Conservation (phyloP, 768 basidiomycete genomes). For the Naematelia aurantialba region DNA sequence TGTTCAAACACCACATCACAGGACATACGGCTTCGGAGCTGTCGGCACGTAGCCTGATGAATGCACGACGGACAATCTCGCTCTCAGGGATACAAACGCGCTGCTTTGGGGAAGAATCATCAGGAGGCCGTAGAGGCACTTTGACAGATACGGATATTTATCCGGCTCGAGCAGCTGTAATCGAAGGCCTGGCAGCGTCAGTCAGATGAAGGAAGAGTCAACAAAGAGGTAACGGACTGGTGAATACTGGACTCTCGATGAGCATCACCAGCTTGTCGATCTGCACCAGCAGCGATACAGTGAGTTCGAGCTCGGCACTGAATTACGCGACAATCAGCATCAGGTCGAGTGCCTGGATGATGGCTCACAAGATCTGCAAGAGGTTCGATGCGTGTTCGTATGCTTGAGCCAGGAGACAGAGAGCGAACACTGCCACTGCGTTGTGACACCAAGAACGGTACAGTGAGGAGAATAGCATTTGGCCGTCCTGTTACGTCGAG, state of each 20-base stretch:
- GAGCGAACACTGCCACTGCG: slow-evolving; percentile 90
- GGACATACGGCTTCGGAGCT: background rate
- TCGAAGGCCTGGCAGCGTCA: slow-evolving; percentile 54
- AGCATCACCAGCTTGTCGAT: slow-evolving; percentile 97
- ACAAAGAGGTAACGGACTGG: slow-evolving; percentile 59
- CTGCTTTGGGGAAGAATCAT: slow-evolving; percentile 97
- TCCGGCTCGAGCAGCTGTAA: slow-evolving; percentile 95
- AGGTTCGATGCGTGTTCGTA: slow-evolving; percentile 98
- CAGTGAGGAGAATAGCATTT: slow-evolving; percentile 85
- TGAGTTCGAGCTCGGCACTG: slow-evolving; percentile 95
- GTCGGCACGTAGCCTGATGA: slow-evolving; percentile 69
- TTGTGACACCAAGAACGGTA: slow-evolving; percentile 99
- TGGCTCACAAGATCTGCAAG: slow-evolving; percentile 81
- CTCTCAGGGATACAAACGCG: slow-evolving; percentile 89
- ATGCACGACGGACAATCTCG: slow-evolving; percentile 90
- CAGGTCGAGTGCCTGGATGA: background rate
- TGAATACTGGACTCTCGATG: slow-evolving; percentile 97
- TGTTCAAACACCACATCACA: too few species aligned
- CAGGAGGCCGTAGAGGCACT: slow-evolving; percentile 91
- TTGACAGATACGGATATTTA: slow-evolving; percentile 91
- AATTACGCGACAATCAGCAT: slow-evolving; percentile 8
- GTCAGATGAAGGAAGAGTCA: background rate
- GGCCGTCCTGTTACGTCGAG: slow-evolving; percentile 82
- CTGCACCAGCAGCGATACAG: slow-evolving; percentile 88
- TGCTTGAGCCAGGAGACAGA: slow-evolving; percentile 93